phyloP scores from a whole-genome alignment of 1,284 basidiomycete genomes.

The Pseudozyma sp. region DNA sequence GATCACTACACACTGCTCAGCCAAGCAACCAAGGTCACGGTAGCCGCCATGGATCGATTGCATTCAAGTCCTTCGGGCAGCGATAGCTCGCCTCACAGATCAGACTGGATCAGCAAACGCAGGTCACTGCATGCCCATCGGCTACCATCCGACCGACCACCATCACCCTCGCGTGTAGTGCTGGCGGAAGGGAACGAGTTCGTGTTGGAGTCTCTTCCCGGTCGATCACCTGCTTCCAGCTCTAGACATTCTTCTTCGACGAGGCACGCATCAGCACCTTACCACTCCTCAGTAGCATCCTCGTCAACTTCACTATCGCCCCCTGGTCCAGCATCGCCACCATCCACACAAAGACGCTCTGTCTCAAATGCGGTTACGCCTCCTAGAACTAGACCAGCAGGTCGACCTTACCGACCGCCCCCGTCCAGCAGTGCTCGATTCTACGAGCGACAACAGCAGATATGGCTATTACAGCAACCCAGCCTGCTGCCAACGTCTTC shows the following conservation, averaged over 20 bases:
- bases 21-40: background rate
- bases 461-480: slow-evolving; percentile 25
- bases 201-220: slow-evolving; percentile 28
- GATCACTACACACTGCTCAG: background rate
- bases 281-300: slow-evolving; percentile 3
- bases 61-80: slow-evolving; percentile 6
- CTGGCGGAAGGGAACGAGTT: slow-evolving; percentile 40
- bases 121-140: slow-evolving; percentile 6
- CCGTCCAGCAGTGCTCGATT: slow-evolving; percentile 46
- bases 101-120: slow-evolving; percentile 10
- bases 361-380: slow-evolving; percentile 24
- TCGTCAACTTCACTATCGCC: slow-evolving; percentile 7
- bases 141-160: background rate
- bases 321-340: background rate
- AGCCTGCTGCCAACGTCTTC: slow-evolving; percentile 3
- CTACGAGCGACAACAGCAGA: slow-evolving; percentile 38
- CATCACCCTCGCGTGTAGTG: slow-evolving; percentile 20
- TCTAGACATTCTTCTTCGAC: slow-evolving; percentile 1
- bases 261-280: slow-evolving; percentile 15
- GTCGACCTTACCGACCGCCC: slow-evolving; percentile 41
- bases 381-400: slow-evolving; percentile 18
- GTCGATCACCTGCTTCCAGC: slow-evolving; percentile 9
- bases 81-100: slow-evolving; percentile 9
- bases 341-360: slow-evolving; percentile 9
- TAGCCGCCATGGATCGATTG: background rate